These are phyloP conservation scores for Sphaerulina vaccinii DNA, from an alignment of 2,329 filamentous ascomycete genomes.

Conservation along the genomic window DNA sequence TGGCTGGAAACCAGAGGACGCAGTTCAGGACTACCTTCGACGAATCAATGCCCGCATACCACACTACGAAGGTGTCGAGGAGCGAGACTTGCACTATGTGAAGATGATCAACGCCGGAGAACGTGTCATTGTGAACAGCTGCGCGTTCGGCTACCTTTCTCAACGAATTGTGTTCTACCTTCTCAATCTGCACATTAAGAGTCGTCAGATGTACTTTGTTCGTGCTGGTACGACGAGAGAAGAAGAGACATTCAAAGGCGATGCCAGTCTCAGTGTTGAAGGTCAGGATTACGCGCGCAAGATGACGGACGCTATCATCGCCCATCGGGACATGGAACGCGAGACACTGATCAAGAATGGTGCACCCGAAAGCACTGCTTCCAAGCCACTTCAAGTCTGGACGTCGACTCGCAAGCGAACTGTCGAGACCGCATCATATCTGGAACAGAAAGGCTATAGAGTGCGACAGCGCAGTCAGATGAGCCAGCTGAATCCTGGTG, in stretches of 20 bases:
- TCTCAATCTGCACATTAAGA: constrained; percentile 95
- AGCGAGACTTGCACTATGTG: constrained; percentile 91
- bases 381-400: constrained; percentile 87
- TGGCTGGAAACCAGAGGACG: constrained; percentile 88
- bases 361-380: constrained; percentile 60
- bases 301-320: constrained; percentile 80
- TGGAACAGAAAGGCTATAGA: constrained; percentile 78
- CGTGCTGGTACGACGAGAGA: constrained; percentile 82
- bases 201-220: constrained; percentile 88
- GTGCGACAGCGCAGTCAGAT: constrained; percentile 92
- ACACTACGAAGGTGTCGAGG: constrained; percentile 94
- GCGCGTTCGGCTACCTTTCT: constrained; percentile 92
- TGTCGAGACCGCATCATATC: constrained; percentile 80
- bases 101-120: constrained; percentile 99
- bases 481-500: constrained; percentile 94
- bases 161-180: constrained; percentile 98
- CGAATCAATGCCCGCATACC: constrained; percentile 92
- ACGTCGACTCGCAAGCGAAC: constrained; percentile 89
- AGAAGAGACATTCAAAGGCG: constrained; percentile 87
- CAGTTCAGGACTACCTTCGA: constrained; percentile 84
- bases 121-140: constrained; percentile 92
- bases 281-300: constrained; percentile 78
- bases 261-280: constrained; percentile 77
- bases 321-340: constrained; percentile 80
- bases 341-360: constrained; percentile 66